These are phyloP conservation scores for Thalia dealbata DNA, from an alignment of 176 grass and related monocot species.

Conservation along the genomic window DNA sequence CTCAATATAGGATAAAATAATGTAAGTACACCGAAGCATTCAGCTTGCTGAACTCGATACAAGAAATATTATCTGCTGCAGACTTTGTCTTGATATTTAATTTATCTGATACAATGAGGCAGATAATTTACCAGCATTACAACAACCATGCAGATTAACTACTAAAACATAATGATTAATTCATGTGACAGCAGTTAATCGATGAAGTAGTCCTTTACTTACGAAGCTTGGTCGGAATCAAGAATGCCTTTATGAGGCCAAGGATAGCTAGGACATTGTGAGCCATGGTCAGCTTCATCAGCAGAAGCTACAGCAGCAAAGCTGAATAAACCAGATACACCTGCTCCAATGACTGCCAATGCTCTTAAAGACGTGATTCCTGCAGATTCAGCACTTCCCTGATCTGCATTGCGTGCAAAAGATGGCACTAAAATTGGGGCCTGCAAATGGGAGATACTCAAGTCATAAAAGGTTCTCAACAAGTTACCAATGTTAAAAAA, in stretches of 20 bases:
- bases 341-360: constrained; percentile 17
- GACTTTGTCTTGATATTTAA: neutral
- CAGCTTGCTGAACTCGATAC: neutral
- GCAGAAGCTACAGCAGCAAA: constrained; percentile 18
- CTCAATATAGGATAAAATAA: neutral
- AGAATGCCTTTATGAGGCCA: constrained; percentile 41
- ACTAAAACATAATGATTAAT: neutral
- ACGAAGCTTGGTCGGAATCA: constrained; percentile 16
- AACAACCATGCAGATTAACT: neutral
- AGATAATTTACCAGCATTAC: neutral
- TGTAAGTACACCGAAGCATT: neutral
- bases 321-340: constrained; percentile 15
- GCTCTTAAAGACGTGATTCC: constrained; percentile 10
- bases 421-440: constrained; percentile 15
- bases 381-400: constrained; percentile 7
- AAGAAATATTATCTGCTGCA: neutral
- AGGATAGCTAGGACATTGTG: constrained; percentile 34
- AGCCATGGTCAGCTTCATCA: constrained; percentile 17
- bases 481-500: neutral
- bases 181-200: neutral
- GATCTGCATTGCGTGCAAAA: constrained; percentile 2
- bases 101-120: neutral
- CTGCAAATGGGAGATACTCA: neutral
- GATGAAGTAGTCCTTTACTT: neutral
- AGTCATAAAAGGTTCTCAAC: too few relatives aligned